Conservation (phyloP, 2,329 filamentous ascomycete species). For the Xylaria sp. region DNA sequence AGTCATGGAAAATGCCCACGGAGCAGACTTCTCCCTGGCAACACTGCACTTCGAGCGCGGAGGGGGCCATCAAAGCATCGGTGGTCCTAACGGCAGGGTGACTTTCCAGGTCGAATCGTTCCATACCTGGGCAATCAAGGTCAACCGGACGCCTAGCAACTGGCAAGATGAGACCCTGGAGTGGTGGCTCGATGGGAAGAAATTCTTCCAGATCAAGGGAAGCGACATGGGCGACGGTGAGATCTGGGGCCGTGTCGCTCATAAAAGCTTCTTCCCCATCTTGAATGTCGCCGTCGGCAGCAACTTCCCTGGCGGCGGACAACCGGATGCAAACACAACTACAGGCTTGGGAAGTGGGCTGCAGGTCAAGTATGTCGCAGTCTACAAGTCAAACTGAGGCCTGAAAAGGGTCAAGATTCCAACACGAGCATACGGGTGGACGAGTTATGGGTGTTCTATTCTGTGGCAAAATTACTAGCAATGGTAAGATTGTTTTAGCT, state of each 20-base stretch:
- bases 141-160: conserved; percentile 18
- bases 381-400: conserved; percentile 12
- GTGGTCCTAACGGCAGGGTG: conserved; percentile 1
- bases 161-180: conserved; percentile 25
- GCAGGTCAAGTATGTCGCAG: conserved; percentile 22
- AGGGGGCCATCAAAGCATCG: conserved; percentile 10
- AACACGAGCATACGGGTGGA: too few species aligned
- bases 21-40: conserved; percentile 19
- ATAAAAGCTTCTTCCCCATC: conserved; percentile 23
- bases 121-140: conserved; percentile 24
- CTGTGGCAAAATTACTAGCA: too few species aligned
- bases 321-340: conserved; percentile 20
- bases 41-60: conserved; percentile 21
- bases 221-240: conserved; percentile 18
- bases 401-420: too few species aligned
- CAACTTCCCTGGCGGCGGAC: conserved; percentile 20
- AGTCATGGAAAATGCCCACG: conserved; percentile 26
- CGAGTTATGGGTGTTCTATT: too few species aligned
- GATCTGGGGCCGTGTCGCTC: conserved; percentile 20
- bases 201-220: conserved; percentile 22
- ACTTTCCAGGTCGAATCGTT: conserved; percentile 19
- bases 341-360: conserved; percentile 21
- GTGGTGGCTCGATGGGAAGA: conserved; percentile 21
- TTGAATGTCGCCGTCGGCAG: conserved; percentile 23
- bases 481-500: not conserved